Base-by-base conservation (phyloP, 176 grass and related monocot genomes). In the Cymbopogon citratus region DNA sequence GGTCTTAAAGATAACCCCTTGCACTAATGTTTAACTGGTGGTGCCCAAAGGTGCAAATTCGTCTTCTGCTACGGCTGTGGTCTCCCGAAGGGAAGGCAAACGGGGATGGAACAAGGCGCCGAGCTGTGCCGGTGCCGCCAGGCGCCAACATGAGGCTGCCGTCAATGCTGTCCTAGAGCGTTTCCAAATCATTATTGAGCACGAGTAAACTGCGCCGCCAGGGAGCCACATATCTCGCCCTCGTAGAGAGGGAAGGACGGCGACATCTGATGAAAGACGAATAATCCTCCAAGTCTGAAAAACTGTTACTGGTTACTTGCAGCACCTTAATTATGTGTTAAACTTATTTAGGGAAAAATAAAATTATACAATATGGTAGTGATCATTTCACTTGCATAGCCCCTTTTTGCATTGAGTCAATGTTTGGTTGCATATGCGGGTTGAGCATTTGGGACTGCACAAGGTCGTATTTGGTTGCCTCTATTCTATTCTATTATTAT, bases 41-140 rank as follows among this genome's bases (percentile, higher is more conserved):
- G 2, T 41, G 38, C 60, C 6, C 49, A 41, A 8, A 85, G 83
- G 66, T 85, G 83, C 75, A 0, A 9, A 3, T 79, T 71, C 75
- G n/a, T 28, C 48, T 75, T 75, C 73, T 75, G 73, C 49, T 75
- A 75, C 15, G 11, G 9, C 10, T 75, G 73, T 19, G 73, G 73
- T 19, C 49, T 13, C 21, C 29, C 73, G 2, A 23, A 6, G 46
- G 28, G 24, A 23, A 11, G 2, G 4, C 67, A 43, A 25, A 43
- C 5, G 1, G 48, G 19, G 27, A 56, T 52, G 73, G 19, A 56
- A 19, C 29, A 59, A 57, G 31, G 49, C 1, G 19, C 49, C 11
- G 31, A 33, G 31, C 31, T 33, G 31, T n/a, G n/a, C n/a, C n/a
- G n/a, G n/a, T n/a, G n/a, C n/a, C n/a, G n/a, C n/a, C n/a, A n/a